phyloP scores from a whole-genome alignment of 495 filamentous ascomycete genomes.

The Penicillium parvum region DNA sequence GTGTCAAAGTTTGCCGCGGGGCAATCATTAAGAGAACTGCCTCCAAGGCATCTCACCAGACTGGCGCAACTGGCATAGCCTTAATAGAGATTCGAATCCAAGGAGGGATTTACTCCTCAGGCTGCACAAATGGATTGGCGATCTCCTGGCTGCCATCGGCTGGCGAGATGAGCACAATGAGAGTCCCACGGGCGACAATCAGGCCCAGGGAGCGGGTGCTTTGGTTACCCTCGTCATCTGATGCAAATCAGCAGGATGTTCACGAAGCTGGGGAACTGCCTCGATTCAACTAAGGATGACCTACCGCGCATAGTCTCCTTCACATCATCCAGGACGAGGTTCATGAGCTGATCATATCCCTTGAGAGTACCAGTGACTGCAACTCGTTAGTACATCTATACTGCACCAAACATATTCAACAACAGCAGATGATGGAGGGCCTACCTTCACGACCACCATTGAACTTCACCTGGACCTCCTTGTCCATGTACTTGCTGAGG shows the following conservation, averaged over 20 bases:
- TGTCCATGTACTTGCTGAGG: conserved; percentile 91
- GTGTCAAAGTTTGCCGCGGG: background rate
- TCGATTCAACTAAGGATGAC: background rate
- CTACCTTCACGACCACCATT: conserved; percentile 90
- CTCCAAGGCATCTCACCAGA: too few species aligned
- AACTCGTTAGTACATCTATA: background rate
- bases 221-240: conserved; percentile 87
- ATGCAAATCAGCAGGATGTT: conserved; percentile 9
- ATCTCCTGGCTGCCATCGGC: conserved; percentile 94
- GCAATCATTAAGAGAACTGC: too few species aligned
- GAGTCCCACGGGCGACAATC: conserved; percentile 85
- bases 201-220: conserved; percentile 79
- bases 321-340: conserved; percentile 91
- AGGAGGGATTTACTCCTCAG: conserved; percentile 48
- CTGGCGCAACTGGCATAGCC: background rate
- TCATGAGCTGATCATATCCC: conserved; percentile 96
- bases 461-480: conserved; percentile 91
- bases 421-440: conserved; percentile 16
- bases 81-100: background rate
- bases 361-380: conserved; percentile 84
- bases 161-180: conserved; percentile 88
- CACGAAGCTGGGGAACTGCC: background rate
- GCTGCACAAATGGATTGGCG: conserved; percentile 81
- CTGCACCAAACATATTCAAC: too few species aligned
- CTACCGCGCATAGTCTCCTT: conserved; percentile 82